phyloP scores from a whole-genome alignment of 805 yeast species.

The Lipomyces japonicus region DNA sequence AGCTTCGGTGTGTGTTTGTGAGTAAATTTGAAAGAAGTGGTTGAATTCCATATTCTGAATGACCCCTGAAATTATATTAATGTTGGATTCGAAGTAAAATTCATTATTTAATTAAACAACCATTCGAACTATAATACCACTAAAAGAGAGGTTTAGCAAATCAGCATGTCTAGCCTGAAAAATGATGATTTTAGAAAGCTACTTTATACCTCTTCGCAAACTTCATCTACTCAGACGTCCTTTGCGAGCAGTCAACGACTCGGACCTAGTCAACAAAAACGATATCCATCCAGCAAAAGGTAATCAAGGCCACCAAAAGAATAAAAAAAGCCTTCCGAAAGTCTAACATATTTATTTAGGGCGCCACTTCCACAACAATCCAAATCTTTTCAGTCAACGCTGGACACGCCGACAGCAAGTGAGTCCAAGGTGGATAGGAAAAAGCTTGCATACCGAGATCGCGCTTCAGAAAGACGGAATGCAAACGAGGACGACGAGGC shows the following conservation, averaged over 20 bases:
- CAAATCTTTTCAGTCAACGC: neutral
- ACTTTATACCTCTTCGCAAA: neutral
- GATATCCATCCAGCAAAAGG: neutral
- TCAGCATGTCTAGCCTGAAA: conserved; percentile 4
- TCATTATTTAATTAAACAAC: too few species aligned
- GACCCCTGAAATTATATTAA: too few species aligned
- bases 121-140: too few species aligned
- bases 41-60: too few species aligned
- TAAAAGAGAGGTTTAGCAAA: too few species aligned
- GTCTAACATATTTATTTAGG: neutral
- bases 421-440: neutral
- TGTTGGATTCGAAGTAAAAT: too few species aligned
- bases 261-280: neutral
- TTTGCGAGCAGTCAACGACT: neutral
- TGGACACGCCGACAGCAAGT: neutral
- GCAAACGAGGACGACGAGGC: conserved; percentile 10
- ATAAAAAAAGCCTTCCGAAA: neutral
- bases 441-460: conserved; percentile 16
- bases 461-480: conserved; percentile 21
- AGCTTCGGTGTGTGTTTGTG: too few species aligned
- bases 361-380: conserved; percentile 5
- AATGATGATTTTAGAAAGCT: conserved; percentile 22
- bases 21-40: too few species aligned
- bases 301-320: neutral
- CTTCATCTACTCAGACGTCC: neutral